A percentile compares a stretch with the other conserved stretches of the same genome.
Conservation (phyloP, 495 filamentous ascomycete species). For the Hypoxylon crocopeplum region DNA sequence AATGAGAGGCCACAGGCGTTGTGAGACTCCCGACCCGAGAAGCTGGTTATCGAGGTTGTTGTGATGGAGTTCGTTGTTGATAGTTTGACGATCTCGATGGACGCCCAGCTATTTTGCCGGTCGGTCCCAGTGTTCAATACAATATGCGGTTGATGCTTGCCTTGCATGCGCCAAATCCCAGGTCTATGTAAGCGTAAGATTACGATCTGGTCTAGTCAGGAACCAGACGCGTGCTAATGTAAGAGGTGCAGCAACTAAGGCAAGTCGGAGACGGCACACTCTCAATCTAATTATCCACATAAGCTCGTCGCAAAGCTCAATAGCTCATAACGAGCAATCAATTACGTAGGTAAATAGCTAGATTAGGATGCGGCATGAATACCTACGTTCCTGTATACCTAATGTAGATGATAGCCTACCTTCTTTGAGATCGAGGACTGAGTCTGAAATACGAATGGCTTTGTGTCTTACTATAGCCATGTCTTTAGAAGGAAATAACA, state of each 20-base stretch:
- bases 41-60: too few relatives aligned
- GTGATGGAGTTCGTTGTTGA: too few relatives aligned
- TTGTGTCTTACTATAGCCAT: too few relatives aligned
- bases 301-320: conserved; percentile 10
- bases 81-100: too few relatives aligned
- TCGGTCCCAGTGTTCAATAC: conserved; percentile 25
- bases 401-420: too few relatives aligned
- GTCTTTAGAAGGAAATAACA: conserved; percentile 4
- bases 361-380: too few relatives aligned
- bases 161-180: conserved; percentile 21
- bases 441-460: too few relatives aligned
- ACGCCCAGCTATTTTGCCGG: too few relatives aligned
- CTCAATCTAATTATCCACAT: conserved; percentile 16
- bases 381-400: too few relatives aligned
- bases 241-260: conserved; percentile 31
- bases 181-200: conserved; percentile 31
- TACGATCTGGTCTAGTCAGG: conserved; percentile 35
- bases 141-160: conserved; percentile 9
- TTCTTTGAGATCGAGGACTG: too few relatives aligned
- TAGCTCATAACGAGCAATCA: conserved; percentile 3
- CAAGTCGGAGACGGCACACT: background rate
- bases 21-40: too few relatives aligned
- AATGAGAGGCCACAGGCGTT: too few relatives aligned
- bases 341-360: conserved; percentile 3
- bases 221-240: conserved; percentile 33